phyloP scores from a whole-genome alignment of 2,329 filamentous ascomycete genomes.

The Chaetomium globosum region DNA sequence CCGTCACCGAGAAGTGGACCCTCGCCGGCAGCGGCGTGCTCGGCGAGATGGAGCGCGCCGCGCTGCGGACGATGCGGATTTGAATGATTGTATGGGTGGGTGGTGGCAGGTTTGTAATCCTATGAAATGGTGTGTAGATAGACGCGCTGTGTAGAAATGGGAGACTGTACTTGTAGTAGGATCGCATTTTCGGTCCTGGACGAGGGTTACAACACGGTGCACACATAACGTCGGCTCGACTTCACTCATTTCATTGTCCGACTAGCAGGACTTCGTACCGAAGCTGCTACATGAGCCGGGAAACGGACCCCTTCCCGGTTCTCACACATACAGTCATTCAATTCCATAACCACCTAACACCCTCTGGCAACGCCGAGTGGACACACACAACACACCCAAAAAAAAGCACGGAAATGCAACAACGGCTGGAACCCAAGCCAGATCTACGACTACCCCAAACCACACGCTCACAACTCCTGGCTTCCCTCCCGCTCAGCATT shows the following conservation, averaged over 20 bases:
- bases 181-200: background rate
- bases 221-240: background rate
- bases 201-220: background rate
- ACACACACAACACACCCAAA: conserved; percentile 16
- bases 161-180: conserved; percentile 31
- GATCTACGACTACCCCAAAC: background rate
- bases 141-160: conserved; percentile 25
- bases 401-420: conserved; percentile 13
- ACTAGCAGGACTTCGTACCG: background rate
- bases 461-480: conserved; percentile 28
- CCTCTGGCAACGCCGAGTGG: conserved; percentile 15
- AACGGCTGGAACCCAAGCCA: background rate
- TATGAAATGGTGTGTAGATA: conserved; percentile 8
- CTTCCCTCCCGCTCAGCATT: conserved; percentile 52
- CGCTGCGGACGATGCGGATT: conserved; percentile 54
- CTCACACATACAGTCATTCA: conserved; percentile 1
- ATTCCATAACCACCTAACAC: conserved; percentile 1
- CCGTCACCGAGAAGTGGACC: conserved; percentile 81
- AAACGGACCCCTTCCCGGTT: background rate
- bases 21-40: conserved; percentile 78
- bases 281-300: background rate
- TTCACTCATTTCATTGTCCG: background rate
- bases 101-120: conserved; percentile 21
- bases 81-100: conserved; percentile 37
- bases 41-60: conserved; percentile 78